phyloP scores from a whole-genome alignment of 495 filamentous ascomycete genomes.

The Penicillium ucsense region DNA sequence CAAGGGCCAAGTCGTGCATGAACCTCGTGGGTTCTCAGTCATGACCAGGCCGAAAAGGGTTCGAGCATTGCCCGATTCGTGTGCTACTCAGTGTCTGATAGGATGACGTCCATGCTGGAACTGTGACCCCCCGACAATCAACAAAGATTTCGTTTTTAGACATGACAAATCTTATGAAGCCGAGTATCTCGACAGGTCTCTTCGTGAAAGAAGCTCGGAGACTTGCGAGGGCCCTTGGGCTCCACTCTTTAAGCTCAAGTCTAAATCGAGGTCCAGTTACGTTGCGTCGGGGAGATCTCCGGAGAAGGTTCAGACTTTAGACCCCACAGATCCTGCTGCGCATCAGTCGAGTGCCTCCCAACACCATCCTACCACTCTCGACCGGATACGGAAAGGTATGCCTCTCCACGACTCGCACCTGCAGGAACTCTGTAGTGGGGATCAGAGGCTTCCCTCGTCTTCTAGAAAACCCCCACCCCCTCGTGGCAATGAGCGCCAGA shows the following conservation, averaged over 20 bases:
- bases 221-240: not conserved
- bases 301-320: constrained; percentile 4
- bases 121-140: not conserved
- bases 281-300: constrained; percentile 2
- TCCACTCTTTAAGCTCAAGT: not conserved
- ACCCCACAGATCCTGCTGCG: constrained; percentile 4
- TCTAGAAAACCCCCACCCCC: not conserved
- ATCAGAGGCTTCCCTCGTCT: not conserved
- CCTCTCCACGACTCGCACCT: not conserved
- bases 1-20: constrained; percentile 2
- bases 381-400: not conserved
- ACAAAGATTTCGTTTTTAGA: no score
- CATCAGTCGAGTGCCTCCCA: no score
- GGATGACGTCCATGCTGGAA: not conserved
- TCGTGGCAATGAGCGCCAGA: no score
- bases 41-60: not conserved
- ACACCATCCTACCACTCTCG: no score
- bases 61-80: not conserved
- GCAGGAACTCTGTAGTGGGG: no score
- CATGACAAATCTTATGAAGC: no score
- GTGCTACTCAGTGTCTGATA: not conserved
- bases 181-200: not conserved
- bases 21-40: not conserved
- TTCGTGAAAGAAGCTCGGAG: not conserved
- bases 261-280: not conserved